Evolutionary conservation across 176 grass and related monocot species (phyloP), one percentile per base, ranked within the genome.

Genomic region (Oryza glaberrima): DNA sequence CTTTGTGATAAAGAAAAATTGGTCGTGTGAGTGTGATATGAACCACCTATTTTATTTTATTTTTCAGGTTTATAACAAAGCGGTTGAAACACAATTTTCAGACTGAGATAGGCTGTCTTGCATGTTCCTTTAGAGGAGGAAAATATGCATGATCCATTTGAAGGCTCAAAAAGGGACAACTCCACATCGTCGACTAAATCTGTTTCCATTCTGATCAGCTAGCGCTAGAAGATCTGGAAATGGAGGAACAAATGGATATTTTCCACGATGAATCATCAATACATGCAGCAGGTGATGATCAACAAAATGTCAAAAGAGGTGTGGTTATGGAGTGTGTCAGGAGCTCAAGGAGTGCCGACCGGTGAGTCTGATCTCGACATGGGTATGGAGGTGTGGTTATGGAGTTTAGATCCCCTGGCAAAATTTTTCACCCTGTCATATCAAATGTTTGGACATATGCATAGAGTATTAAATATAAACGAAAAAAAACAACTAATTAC

Each of bases 121-220:
- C 17, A 5, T 65, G 14, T 41, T 40, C 17, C 15, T 19, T 14
- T 48, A 26, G 25, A 48, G 56, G 26, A 76, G n/a, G 63, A 69
- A 80, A 41, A 47, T 28, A 72, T 3, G 23, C 15, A 35, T 45
- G 22, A 40, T 43, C 23, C 8, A 76, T 65, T 64, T 16, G 11
- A 89, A 84, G 71, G 49, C n/a, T 17, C 3, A 6, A 56, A 81
- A 74, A 54, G 40, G 40, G 26, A 85, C 20, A 86, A 7, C 43
- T 3, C 17, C 69, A 44, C 11, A 14, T 14, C 47, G 4, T 15
- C 47, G 13, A 49, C 47, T 49, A 17, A 54, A 54, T 54, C 4
- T 54, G 16, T 54, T 54, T 7, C 15, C 16, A 54, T 54, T 19
- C 4, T 54, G 17, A 19, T 54, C 16, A 6, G 15, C 51, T 49